Percentiles rank a stretch among this genome's conserved stretches.
Conservation (phyloP, 2,329 filamentous ascomycete genomes). For the Fusarium xylarioides region DNA sequence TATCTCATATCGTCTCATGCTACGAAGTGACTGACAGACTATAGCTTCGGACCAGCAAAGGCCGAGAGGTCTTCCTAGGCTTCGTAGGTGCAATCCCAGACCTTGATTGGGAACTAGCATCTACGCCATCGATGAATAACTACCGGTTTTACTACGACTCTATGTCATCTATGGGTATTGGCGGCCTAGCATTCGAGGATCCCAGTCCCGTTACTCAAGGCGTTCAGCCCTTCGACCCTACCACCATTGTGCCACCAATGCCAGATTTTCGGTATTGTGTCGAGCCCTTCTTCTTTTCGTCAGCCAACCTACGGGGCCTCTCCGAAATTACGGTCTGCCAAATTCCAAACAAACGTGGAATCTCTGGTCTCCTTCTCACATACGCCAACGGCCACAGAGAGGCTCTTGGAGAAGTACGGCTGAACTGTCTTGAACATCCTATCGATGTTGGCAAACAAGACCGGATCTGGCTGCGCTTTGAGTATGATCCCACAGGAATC, state of each 20-base stretch:
- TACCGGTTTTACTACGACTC: not conserved
- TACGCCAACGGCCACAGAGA: not conserved
- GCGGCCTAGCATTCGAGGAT: not conserved
- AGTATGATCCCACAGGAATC: not conserved
- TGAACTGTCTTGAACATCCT: not conserved
- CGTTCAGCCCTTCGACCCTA: not conserved
- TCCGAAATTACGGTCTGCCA: not conserved
- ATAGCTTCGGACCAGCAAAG: not conserved
- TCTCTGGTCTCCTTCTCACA: not conserved
- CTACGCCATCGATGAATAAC: not conserved
- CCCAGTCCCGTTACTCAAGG: not conserved
- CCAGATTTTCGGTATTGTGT: not conserved
- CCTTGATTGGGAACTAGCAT: not conserved
- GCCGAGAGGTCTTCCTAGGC: not conserved
- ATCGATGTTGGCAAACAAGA: not conserved
- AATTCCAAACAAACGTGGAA: not conserved
- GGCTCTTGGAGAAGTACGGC: not conserved
- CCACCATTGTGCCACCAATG: not conserved
- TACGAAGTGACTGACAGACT: not conserved
- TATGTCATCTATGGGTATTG: not conserved
- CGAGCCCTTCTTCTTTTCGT: not conserved
- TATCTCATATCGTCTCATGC: not conserved
- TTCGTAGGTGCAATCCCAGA: not conserved
- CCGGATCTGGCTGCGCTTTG: not conserved
- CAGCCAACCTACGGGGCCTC: not conserved